Conservation (phyloP, 345 rosid species). For the Physaria fendleri region DNA sequence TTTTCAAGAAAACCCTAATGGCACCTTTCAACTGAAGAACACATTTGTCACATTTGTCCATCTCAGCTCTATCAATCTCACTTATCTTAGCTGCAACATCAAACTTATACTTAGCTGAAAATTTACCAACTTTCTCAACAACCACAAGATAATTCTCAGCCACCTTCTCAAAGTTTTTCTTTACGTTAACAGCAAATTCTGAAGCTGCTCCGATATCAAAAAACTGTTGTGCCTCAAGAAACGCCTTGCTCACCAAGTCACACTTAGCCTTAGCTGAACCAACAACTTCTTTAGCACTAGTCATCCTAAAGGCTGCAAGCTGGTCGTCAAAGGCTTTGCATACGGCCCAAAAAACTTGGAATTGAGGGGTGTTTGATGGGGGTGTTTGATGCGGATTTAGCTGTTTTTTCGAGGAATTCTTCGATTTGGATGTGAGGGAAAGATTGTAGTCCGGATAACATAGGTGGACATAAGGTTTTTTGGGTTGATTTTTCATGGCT, state of each 20-base stretch:
- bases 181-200: too few relatives aligned
- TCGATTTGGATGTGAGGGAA: conserved; percentile 6
- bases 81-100: conserved; percentile 8
- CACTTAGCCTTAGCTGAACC: too few relatives aligned
- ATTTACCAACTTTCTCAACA: background rate
- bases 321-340: conserved; percentile 4
- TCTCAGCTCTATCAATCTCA: background rate
- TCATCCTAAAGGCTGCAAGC: background rate
- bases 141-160: background rate
- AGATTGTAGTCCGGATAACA: conserved; percentile 11
- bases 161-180: too few relatives aligned
- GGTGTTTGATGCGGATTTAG: background rate
- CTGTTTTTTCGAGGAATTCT: background rate
- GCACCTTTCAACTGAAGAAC: conserved; percentile 5
- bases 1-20: background rate
- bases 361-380: too few relatives aligned
- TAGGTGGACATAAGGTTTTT: conserved; percentile 5
- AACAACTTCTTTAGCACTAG: background rate
- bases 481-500: background rate
- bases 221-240: too few relatives aligned
- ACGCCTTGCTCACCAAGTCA: too few relatives aligned
- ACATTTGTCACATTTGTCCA: background rate
- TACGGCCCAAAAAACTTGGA: background rate
- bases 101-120: conserved; percentile 7
- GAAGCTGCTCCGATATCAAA: too few relatives aligned